phyloP scores from a whole-genome alignment of 1,284 basidiomycete genomes.

The Cutaneotrichosporon cavernicola region DNA sequence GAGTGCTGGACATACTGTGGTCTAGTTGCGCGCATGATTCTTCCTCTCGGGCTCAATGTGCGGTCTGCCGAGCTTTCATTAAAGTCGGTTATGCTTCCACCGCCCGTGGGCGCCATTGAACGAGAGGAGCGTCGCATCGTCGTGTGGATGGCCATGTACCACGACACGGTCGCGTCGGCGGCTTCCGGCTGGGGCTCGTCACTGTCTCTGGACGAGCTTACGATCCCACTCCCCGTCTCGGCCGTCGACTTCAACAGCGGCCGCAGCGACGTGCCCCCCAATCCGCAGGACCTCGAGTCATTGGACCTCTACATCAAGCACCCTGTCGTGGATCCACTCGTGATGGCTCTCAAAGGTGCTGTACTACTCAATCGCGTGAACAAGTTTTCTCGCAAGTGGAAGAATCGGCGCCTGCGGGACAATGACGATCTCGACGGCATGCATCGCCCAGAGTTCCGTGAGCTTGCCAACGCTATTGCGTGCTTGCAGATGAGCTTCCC shows the following conservation, averaged over 20 bases:
- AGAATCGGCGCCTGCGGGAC: conserved; percentile 44
- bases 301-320: conserved; percentile 51
- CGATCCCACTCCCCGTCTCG: conserved; percentile 44
- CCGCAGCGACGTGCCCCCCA: conserved; percentile 38
- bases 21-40: conserved; percentile 47
- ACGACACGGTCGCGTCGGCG: conserved; percentile 46
- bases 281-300: conserved; percentile 50
- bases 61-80: conserved; percentile 46
- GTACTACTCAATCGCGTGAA: conserved; percentile 43
- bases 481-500: conserved; percentile 51
- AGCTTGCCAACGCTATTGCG: conserved; percentile 47
- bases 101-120: conserved; percentile 47
- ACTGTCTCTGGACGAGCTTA: conserved; percentile 49
- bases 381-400: conserved; percentile 46
- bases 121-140: conserved; percentile 49
- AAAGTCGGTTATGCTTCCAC: conserved; percentile 48
- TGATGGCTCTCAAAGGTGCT: conserved; percentile 40
- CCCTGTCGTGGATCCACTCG: conserved; percentile 48
- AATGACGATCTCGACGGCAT: conserved; percentile 49
- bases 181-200: conserved; percentile 51
- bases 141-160: conserved; percentile 50
- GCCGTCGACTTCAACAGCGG: conserved; percentile 39
- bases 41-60: conserved; percentile 50
- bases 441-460: conserved; percentile 48
- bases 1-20: conserved; percentile 52